Conservation (phyloP, 2,329 filamentous ascomycete species). For the Fusarium circinatum region DNA sequence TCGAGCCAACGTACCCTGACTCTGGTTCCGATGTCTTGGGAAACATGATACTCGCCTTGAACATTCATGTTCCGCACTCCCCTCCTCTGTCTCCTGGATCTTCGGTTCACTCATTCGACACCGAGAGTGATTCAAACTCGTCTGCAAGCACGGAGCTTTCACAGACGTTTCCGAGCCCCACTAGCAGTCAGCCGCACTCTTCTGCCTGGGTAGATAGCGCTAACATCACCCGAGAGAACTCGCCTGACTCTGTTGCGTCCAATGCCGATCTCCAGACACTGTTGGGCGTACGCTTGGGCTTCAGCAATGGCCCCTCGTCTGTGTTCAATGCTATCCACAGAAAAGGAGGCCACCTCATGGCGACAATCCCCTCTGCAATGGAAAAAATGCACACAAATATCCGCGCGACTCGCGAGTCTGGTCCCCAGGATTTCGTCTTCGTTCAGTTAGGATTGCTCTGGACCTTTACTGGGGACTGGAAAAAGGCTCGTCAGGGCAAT, state of each 20-base stretch:
- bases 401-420: not conserved
- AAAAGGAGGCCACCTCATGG: not conserved
- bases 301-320: not conserved
- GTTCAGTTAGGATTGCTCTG: not conserved
- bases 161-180: not conserved
- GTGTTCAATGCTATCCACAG: not conserved
- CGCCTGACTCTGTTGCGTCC: not conserved
- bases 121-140: not conserved
- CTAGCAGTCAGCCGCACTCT: rapidly evolving
- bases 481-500: not conserved
- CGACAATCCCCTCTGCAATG: not conserved
- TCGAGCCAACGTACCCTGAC: not conserved
- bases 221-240: not conserved
- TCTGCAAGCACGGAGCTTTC: not conserved
- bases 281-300: not conserved
- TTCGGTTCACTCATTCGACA: not conserved
- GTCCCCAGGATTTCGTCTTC: not conserved
- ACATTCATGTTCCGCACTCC: not conserved
- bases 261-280: not conserved
- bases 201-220: not conserved
- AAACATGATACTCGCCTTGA: not conserved
- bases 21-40: not conserved
- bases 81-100: not conserved
- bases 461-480: not conserved
- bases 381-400: not conserved